Evolutionary conservation across 2,329 filamentous ascomycete species (phyloP).

Genomic region (Ophiocordyceps unilateralis): DNA sequence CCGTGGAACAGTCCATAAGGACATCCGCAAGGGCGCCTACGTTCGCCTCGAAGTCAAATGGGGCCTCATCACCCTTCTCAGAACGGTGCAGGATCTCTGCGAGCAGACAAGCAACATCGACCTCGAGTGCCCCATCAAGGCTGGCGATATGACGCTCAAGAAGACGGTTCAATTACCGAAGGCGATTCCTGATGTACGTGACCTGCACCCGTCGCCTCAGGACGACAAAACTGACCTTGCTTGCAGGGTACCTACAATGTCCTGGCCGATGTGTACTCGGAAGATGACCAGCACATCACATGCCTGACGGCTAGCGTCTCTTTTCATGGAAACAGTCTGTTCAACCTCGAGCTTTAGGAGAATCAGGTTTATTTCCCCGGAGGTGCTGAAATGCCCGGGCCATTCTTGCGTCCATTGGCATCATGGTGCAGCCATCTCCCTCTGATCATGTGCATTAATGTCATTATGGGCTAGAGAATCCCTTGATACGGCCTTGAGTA

Average conservation of each 20-base stretch:
- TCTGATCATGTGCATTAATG: too few species aligned
- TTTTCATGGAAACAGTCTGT: conserved; percentile 32
- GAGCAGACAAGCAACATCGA: conserved; percentile 80
- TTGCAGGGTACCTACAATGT: conserved; percentile 76
- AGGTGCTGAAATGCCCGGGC: not conserved
- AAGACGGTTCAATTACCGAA: conserved; percentile 75
- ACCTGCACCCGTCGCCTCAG: not conserved
- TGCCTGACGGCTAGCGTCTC: conserved; percentile 63
- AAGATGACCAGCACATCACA: conserved; percentile 58
- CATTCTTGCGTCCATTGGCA: not conserved
- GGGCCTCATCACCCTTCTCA: conserved; percentile 78
- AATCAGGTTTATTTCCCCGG: not conserved
- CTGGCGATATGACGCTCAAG: conserved; percentile 53
- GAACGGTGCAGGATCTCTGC: conserved; percentile 67
- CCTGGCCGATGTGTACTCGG: conserved; percentile 65
- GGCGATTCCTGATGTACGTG: conserved; percentile 73
- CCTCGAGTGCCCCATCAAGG: conserved; percentile 71
- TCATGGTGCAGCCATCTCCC: too few species aligned
- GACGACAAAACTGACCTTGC: conserved; percentile 6
- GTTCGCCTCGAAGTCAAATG: conserved; percentile 82
- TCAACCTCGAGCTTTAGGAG: conserved; percentile 23
- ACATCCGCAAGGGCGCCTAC: conserved; percentile 62
- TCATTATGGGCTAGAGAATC: too few species aligned
- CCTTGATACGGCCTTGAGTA: too few species aligned
- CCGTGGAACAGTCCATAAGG: conserved; percentile 52